Conservation (phyloP, 1,139 yeast species). For the Taiozyma onychis region DNA sequence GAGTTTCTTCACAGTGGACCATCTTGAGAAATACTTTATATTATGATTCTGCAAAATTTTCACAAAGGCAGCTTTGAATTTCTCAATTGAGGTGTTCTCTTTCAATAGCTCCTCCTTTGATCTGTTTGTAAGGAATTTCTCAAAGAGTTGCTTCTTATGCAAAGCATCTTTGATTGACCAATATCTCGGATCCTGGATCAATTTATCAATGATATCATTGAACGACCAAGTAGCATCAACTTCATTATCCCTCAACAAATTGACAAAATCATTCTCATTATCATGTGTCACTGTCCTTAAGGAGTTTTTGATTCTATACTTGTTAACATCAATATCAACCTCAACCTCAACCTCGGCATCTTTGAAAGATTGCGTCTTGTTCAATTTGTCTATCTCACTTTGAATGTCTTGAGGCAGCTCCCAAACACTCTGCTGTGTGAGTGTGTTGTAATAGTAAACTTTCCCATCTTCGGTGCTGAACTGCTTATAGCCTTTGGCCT, state of each 20-base stretch:
- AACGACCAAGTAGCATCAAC: slow-evolving; percentile 80
- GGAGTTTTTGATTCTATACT: slow-evolving; percentile 3
- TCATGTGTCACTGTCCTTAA: slow-evolving; percentile 18
- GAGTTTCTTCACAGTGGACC: slow-evolving; percentile 51
- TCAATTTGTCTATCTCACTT: slow-evolving; percentile 10
- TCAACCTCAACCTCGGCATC: background rate
- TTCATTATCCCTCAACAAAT: slow-evolving; percentile 43
- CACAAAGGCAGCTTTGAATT: slow-evolving; percentile 49
- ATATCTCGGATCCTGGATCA: slow-evolving; percentile 54
- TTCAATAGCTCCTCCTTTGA: slow-evolving; percentile 49
- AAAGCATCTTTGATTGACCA: slow-evolving; percentile 60
- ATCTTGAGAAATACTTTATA: slow-evolving; percentile 55
- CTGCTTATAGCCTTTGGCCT: slow-evolving; percentile 49
- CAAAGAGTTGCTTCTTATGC: slow-evolving; percentile 57
- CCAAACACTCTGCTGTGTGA: slow-evolving; percentile 75
- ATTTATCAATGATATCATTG: slow-evolving; percentile 53
- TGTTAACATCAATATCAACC: slow-evolving; percentile 1
- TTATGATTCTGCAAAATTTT: slow-evolving; percentile 36
- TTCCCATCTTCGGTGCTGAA: slow-evolving; percentile 65
- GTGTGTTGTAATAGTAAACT: slow-evolving; percentile 64
- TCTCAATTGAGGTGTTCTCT: slow-evolving; percentile 47
- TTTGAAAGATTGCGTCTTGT: background rate
- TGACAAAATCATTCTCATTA: slow-evolving; percentile 42
- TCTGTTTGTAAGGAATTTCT: slow-evolving; percentile 51
- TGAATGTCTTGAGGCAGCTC: slow-evolving; percentile 50